Conservation (phyloP, 1,284 basidiomycete genomes). For the Irpex sp. region DNA sequence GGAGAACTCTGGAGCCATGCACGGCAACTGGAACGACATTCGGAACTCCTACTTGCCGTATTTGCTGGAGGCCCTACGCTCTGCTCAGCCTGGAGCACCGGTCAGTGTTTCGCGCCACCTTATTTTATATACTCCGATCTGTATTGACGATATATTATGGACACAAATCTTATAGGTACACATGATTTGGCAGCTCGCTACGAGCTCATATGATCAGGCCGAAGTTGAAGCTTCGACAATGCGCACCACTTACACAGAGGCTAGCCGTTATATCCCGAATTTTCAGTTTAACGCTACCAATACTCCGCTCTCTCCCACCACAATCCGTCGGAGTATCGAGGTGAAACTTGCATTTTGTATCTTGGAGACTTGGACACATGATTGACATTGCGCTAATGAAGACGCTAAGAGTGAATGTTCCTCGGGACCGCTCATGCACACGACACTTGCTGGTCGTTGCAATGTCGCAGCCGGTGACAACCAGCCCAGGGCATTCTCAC, state of each 20-base stretch:
- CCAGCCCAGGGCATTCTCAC: conserved; percentile 1
- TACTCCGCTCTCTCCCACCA: conserved; percentile 41
- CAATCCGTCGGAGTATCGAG: conserved; percentile 41
- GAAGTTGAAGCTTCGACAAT: conserved; percentile 16
- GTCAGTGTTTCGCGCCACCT: neutral
- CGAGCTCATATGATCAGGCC: conserved; percentile 14
- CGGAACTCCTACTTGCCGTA: conserved; percentile 48
- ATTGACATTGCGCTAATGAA: neutral
- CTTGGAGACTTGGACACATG: neutral
- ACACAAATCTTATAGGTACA: conserved; percentile 30
- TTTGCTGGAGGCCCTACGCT: conserved; percentile 43
- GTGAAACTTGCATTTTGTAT: conserved; percentile 27
- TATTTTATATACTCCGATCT: neutral
- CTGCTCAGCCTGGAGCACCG: conserved; percentile 15
- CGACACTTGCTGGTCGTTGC: conserved; percentile 16
- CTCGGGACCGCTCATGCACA: conserved; percentile 5
- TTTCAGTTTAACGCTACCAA: conserved; percentile 40
- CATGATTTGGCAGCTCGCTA: conserved; percentile 36
- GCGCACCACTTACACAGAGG: conserved; percentile 11
- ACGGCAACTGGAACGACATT: conserved; percentile 50
- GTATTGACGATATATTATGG: neutral
- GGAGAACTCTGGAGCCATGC: conserved; percentile 56
- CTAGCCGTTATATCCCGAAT: conserved; percentile 30
- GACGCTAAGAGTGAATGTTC: conserved; percentile 6
- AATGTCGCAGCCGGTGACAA: conserved; percentile 12